Evolutionary conservation across 352 stramenopile genomes (phyloP), one percentile per base, ranked within the genome.

Genomic region (Lagenidium giganteum): DNA sequence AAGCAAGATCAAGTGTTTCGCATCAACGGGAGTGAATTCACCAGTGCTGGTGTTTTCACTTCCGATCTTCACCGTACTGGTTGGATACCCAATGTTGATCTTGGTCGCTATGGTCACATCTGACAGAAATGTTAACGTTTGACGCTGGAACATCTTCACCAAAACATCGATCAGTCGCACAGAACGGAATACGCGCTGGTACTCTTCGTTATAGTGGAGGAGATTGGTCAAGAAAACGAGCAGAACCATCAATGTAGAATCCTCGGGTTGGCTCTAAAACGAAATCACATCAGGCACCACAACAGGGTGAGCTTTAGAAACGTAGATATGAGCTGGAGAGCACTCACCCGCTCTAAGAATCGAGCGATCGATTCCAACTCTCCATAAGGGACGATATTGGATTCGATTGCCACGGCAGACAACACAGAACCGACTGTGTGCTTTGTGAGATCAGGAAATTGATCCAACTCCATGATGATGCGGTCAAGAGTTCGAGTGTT

Each of bases 331-430:
- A 8, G 18, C 23, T 35, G 31, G 12, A 30, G 20, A 4, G 4
- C 24, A 36, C 38, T 32, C 27, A 71, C 51, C 45, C 70, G 65
- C 23, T 21, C 37, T 36, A 81, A 43, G 21, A 70, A 59, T 11
- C 49, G 33, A 22, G 51, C 53, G 11, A 82, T 64, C 24, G 64
- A 54, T 9, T 27, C 35, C 11, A 84, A 51, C 34, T 84, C 71
- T 12, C 35, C 51, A 39, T 67, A 78, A n/a, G 69, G 71, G 42
- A 82, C 63, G n/a, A 84, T 54, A 4, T 43, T 61, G 1, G 69
- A 55, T 73, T 84, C 71, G 17, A 84, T 80, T 4, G 71, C 69
- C 24, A 72, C 68, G 14, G 63, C 67, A 32, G 68, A 74, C 0
- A 84, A 54, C 29, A 84, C 69, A 14, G 71, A 82, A 12, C 70